Conservation (phyloP, 306 rosid genomes). For the Cicer cuneatum region DNA sequence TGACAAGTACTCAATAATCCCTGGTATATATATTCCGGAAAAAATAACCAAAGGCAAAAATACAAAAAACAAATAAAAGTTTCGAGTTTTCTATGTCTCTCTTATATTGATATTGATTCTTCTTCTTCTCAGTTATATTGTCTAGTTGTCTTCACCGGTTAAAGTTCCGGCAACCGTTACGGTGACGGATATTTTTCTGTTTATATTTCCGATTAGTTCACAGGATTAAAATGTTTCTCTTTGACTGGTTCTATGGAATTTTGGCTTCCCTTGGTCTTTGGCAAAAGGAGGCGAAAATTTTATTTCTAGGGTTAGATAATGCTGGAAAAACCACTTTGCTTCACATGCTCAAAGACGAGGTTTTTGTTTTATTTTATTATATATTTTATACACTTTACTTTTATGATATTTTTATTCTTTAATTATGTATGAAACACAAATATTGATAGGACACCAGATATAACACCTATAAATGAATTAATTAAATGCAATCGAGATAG, state of each 20-base stretch:
- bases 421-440: no score
- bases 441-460: no score
- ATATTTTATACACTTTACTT: neutral
- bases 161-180: constrained; percentile 16
- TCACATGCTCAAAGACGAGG: constrained; percentile 93
- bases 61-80: neutral
- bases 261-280: constrained; percentile 74
- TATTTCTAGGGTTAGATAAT: constrained; percentile 87
- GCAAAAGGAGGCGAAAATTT: constrained; percentile 90
- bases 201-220: neutral
- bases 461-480: no score
- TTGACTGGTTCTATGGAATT: constrained; percentile 88
- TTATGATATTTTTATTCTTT: neutral
- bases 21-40: neutral
- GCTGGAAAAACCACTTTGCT: constrained; percentile 90
- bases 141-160: constrained; percentile 21
- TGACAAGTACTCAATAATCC: constrained; percentile 21
- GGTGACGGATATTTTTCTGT: neutral
- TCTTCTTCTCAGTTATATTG: constrained; percentile 28
- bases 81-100: constrained; percentile 11
- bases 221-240: constrained; percentile 57
- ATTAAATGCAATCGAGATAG: no score
- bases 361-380: constrained; percentile 17
- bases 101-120: constrained; percentile 38
- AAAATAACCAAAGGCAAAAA: neutral